Evolutionary conservation across 2,329 filamentous ascomycete species (phyloP).

Genomic region (Iodosphaeria phyllophila): DNA sequence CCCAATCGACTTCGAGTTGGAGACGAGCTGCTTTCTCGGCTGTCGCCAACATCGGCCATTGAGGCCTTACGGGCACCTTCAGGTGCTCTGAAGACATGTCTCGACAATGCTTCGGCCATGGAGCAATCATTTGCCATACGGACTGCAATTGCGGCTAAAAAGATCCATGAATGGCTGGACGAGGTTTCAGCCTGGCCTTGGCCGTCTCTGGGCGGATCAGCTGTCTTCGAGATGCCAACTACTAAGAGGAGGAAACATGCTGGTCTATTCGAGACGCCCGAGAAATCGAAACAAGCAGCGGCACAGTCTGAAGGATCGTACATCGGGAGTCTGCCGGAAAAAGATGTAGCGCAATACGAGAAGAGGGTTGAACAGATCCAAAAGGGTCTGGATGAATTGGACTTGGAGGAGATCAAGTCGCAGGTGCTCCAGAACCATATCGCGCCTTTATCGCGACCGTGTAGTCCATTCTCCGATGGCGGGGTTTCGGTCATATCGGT

Average conservation of each 20-base stretch:
- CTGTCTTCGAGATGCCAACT: slow-evolving; percentile 33
- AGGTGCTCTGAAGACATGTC: slow-evolving; percentile 34
- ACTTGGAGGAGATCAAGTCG: slow-evolving; percentile 75
- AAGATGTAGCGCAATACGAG: slow-evolving; percentile 50
- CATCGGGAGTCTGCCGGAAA: slow-evolving; percentile 51
- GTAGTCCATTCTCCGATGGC: slow-evolving; percentile 26
- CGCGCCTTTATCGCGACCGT: slow-evolving; percentile 34
- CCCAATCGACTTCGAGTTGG: slow-evolving; percentile 20
- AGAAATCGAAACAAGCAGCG: slow-evolving; percentile 4
- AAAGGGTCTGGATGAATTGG: slow-evolving; percentile 46
- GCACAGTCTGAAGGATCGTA: slow-evolving; percentile 22
- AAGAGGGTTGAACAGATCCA: slow-evolving; percentile 55
- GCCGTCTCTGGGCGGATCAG: slow-evolving; percentile 27
- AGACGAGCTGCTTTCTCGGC: slow-evolving; percentile 43
- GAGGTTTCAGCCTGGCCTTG: slow-evolving; percentile 46
- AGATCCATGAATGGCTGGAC: slow-evolving; percentile 55
- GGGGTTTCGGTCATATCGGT: slow-evolving; percentile 19
- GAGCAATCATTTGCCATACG: slow-evolving; percentile 56
- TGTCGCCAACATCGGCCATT: slow-evolving; percentile 41
- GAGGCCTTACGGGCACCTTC: slow-evolving; percentile 37
- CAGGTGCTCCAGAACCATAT: slow-evolving; percentile 73
- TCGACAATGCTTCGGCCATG: slow-evolving; percentile 40
- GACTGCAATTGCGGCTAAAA: slow-evolving; percentile 51
- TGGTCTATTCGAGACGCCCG: slow-evolving; percentile 5
- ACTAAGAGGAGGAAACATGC: slow-evolving; percentile 21